Base-by-base conservation (phyloP, 1,284 basidiomycete species). In the Rhodofomes roseus region DNA sequence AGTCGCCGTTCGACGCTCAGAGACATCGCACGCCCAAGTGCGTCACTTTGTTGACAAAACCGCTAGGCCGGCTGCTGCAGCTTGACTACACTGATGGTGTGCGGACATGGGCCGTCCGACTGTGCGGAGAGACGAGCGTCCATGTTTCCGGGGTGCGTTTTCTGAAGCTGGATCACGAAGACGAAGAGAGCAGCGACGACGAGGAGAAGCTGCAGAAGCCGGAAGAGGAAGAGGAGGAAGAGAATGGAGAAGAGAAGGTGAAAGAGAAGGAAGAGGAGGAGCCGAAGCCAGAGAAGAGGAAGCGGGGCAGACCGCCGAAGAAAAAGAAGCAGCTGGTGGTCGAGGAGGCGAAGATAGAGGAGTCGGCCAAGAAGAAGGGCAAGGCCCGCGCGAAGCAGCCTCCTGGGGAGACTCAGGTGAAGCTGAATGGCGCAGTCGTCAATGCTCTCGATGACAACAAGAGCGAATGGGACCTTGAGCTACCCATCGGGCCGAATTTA, bases 21-120 rank as follows among this genome's bases (percentile, higher is more conserved):
- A 57, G 60, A 25, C 62, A 61, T 37, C 65, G 65, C 34, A 64
- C 61, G n/a, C 65, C 74, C 20, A 65, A 79, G 61, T 78, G 76
- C 36, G 76, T 87, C 25, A 74, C 73, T 27, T 63, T 90, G 51
- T 76, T 74, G 43, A 79, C 85, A n/a, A 75, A 83, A 50, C 87
- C 87, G 4, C 74, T 76, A 16, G 84, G 82, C 27, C 79, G 90
- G 46, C 74, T 76, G 22, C 71, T 91, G 37, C 74, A 74, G 36
- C 73, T 90, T 39, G 83, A 89, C 66, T 73, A 82, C 60, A 76
- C 76, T 46, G 85, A 89, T 57, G 86, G 87, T 18, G 88, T 90
- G 43, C 83, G 80, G 69, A 81, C 74, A 50, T 90, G 89, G 88
- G 81, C 82, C 2, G 72, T 90, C 71, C 78, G 84, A 51, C 75